phyloP scores from a whole-genome alignment of 257 asterid species.

The Solanum paucissectum region DNA sequence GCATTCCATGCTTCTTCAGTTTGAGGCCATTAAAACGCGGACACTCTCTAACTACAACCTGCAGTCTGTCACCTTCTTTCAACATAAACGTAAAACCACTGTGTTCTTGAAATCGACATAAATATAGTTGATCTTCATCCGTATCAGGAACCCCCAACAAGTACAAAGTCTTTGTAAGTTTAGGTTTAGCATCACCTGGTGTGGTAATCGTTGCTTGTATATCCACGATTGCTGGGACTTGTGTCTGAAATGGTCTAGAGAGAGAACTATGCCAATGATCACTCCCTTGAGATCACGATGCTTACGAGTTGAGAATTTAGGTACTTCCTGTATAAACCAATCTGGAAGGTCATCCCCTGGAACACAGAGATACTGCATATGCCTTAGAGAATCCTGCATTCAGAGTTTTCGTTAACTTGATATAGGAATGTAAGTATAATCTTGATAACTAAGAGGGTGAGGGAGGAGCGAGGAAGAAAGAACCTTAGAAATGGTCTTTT shows the following conservation, averaged over 20 bases:
- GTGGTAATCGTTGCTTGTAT: slow-evolving; percentile 14
- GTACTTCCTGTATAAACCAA: slow-evolving; percentile 16
- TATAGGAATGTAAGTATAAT: not conserved
- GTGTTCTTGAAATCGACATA: slow-evolving; percentile 10
- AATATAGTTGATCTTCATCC: slow-evolving; percentile 21
- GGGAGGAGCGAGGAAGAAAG: not conserved
- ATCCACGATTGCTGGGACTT: slow-evolving; percentile 10
- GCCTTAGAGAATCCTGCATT: slow-evolving; percentile 19
- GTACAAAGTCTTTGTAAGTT: not conserved
- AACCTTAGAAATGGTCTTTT: slow-evolving; percentile 11
- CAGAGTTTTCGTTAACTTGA: not conserved
- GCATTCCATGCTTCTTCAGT: slow-evolving; percentile 16
- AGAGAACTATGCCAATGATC: slow-evolving; percentile 16
- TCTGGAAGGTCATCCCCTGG: slow-evolving; percentile 23
- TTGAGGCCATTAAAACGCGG: slow-evolving; percentile 7
- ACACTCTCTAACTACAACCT: slow-evolving; percentile 1
- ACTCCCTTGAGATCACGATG: slow-evolving; percentile 6
- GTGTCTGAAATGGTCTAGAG: slow-evolving; percentile 10
- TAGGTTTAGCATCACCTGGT: not conserved
- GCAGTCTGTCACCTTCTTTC: slow-evolving; percentile 12
- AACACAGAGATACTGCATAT: slow-evolving; percentile 2
- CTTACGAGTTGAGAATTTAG: slow-evolving; percentile 2
- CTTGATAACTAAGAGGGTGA: not conserved
- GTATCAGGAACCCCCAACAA: slow-evolving; percentile 14
- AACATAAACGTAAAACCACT: slow-evolving; percentile 3